phyloP scores from a whole-genome alignment of 208 protist species.

The Herpetomonas muscarum region DNA sequence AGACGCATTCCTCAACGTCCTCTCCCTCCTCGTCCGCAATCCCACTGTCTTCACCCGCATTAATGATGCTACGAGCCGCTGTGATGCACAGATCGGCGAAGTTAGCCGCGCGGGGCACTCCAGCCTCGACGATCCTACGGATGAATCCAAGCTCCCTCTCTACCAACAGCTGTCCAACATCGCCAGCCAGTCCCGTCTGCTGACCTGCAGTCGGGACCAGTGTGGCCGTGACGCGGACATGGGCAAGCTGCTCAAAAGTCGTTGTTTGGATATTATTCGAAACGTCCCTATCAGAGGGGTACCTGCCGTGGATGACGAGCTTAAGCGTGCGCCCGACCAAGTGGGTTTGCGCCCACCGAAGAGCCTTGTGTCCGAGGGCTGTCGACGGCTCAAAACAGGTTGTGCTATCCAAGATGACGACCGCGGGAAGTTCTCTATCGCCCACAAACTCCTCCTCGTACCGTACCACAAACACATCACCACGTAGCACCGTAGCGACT shows the following conservation, averaged over 20 bases:
- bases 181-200: conserved; percentile 4
- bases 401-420: conserved; percentile 43
- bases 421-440: conserved; percentile 5
- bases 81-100: conserved; percentile 16
- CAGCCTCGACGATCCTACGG: conserved; percentile 28
- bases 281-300: conserved; percentile 40
- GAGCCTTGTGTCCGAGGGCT: conserved; percentile 23
- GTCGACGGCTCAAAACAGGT: conserved; percentile 30
- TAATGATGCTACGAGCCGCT: background rate
- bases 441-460: conserved; percentile 13
- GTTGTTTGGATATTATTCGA: conserved; percentile 48
- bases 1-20: no score
- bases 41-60: no score
- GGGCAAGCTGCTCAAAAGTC: conserved; percentile 34
- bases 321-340: conserved; percentile 30
- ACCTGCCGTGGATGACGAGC: conserved; percentile 41
- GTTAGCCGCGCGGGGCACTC: conserved; percentile 27
- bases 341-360: conserved; percentile 42
- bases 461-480: conserved; percentile 48
- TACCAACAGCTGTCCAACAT: background rate
- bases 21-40: no score
- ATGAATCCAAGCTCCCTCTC: conserved; percentile 10
- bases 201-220: no score
- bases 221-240: conserved; percentile 20
- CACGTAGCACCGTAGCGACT: conserved; percentile 44